Base-by-base conservation (phyloP, 345 rosid species). In the Zanthoxylum bungeanum region DNA sequence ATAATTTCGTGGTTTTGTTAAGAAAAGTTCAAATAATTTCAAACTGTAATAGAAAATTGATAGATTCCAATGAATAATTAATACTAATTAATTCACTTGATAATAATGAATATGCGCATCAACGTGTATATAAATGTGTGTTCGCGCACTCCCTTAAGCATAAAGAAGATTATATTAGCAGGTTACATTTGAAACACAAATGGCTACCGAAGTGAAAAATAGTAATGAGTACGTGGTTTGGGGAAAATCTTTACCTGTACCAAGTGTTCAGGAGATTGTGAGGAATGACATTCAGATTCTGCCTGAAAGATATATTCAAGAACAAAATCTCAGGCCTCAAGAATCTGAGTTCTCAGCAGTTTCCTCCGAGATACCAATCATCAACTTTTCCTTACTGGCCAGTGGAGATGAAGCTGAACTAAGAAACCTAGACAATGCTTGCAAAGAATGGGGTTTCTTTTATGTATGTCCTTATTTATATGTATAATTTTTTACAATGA, bases 391-490 rank as follows among this genome's bases (percentile, higher is more conserved):
- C 10, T 62, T 67, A 67, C 70, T 77, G 19, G 71, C n/a, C n/a
- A n/a, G n/a, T n/a, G n/a, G n/a, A n/a, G n/a, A n/a, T n/a, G n/a
- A n/a, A n/a, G n/a, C n/a, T 53, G 81, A 79, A 57, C 68, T 30
- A 8, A 37, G 42, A 31, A 82, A 68, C 55, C 73, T 76, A 40
- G 67, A 79, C 51, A 1, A 34, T 44, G 77, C 73, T 37, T 77
- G 83, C 81, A 74, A 57, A 56, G 75, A 69, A 9, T 79, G 85
- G 83, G 85, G 77, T 21, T 79, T 79, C 74, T 82, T 77, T 74
- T 74, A 77, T 78, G 78, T 70, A 53, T 1, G 8, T 47, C 8
- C 1, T n/a, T n/a, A n/a, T n/a, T n/a, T n/a, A n/a, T n/a, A n/a
- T n/a, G n/a, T n/a, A n/a, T n/a, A n/a, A n/a, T n/a, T n/a, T n/a